phyloP scores from a whole-genome alignment of 257 asterid genomes.

The Petunia axillaris region DNA sequence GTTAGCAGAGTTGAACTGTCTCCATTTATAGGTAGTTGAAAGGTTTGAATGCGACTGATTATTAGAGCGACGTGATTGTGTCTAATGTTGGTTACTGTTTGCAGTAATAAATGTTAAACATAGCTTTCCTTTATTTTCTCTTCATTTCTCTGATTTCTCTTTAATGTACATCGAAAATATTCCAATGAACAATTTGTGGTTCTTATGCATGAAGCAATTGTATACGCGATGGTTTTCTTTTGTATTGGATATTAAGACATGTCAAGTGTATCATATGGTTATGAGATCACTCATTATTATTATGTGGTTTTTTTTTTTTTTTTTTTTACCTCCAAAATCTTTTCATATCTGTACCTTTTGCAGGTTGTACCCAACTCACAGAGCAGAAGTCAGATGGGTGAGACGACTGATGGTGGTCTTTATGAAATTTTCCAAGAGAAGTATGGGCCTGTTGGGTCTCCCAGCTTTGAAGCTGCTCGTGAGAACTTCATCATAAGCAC shows the following conservation, averaged over 20 bases:
- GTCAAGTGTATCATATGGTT: not conserved
- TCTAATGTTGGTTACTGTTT: conserved; percentile 11
- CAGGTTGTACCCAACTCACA: conserved; percentile 96
- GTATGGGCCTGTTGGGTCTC: conserved; percentile 97
- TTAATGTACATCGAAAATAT: not conserved
- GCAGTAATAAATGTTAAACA: not conserved
- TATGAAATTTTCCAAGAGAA: conserved; percentile 98
- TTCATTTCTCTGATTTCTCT: conserved; percentile 12
- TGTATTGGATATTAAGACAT: conserved; percentile 17
- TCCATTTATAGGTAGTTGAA: too few relatives aligned
- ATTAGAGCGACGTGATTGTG: not conserved
- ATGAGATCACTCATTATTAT: not conserved
- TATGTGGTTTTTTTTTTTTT: not conserved
- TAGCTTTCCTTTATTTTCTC: not conserved
- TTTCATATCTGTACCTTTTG: conserved; percentile 27
- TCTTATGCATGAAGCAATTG: conserved; percentile 6
- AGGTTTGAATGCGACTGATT: too few relatives aligned
- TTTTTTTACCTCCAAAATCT: not conserved
- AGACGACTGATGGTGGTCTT: conserved; percentile 98
- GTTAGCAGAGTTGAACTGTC: too few relatives aligned
- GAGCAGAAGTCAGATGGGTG: conserved; percentile 99
- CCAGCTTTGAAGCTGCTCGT: conserved; percentile 95
- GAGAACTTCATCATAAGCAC: conserved; percentile 95
- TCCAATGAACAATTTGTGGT: not conserved
- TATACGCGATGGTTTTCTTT: conserved; percentile 4